These are phyloP conservation scores for Sporothrix mexicana DNA, from an alignment of 2,329 filamentous ascomycete species.

Conservation along the genomic window DNA sequence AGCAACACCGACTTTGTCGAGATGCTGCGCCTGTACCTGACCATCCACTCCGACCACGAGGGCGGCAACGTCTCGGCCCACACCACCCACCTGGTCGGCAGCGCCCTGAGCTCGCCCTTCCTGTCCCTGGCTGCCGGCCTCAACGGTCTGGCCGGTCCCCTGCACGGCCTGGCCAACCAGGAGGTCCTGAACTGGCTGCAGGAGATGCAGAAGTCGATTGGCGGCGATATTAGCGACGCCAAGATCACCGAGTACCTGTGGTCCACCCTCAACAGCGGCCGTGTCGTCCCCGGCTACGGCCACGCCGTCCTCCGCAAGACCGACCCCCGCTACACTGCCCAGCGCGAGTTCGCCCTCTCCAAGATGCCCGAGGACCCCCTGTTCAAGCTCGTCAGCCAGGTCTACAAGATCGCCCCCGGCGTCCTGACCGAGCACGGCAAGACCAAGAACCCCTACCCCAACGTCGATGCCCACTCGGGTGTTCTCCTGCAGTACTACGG, in stretches of 20 bases:
- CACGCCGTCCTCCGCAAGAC: constrained; percentile 99
- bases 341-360: constrained; percentile 89
- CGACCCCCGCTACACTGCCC: constrained; percentile 96
- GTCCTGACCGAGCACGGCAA: constrained; percentile 99
- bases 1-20: constrained; percentile 96
- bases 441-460: constrained; percentile 99
- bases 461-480: constrained; percentile 98
- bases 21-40: constrained; percentile 98
- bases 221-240: constrained; percentile 94
- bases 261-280: constrained; percentile 93
- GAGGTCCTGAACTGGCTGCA: constrained; percentile 99
- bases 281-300: constrained; percentile 97
- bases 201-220: constrained; percentile 96
- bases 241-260: constrained; percentile 98
- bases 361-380: constrained; percentile 84
- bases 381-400: constrained; percentile 99
- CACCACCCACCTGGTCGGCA: constrained; percentile 97
- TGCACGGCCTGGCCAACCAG: constrained; percentile 99
- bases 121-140: constrained; percentile 95
- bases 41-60: constrained; percentile 99
- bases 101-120: constrained; percentile 95
- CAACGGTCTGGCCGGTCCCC: constrained; percentile 96
- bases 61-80: constrained; percentile 98
- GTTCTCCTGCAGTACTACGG: constrained; percentile 99
- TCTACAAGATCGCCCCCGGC: constrained; percentile 99